A percentile compares a stretch with the other conserved stretches of the same genome.
phyloP scores from a whole-genome alignment of 257 asterid species.

The Ligustrum vulgare region DNA sequence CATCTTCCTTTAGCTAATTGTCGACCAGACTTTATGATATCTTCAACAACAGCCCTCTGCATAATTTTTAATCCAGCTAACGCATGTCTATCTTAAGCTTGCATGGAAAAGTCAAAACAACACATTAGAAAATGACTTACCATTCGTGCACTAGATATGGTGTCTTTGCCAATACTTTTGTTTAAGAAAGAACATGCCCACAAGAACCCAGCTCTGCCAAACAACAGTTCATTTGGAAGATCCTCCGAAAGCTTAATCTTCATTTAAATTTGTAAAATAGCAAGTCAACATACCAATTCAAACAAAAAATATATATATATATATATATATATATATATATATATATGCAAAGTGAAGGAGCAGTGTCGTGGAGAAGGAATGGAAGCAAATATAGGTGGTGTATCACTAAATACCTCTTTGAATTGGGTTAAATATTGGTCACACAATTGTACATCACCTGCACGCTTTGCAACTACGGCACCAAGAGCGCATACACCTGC shows the following conservation, averaged over 20 bases:
- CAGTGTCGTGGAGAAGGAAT: neutral
- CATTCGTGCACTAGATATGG: slow-evolving; percentile 50
- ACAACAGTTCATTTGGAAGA: slow-evolving; percentile 64
- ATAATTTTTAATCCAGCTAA: slow-evolving; percentile 7
- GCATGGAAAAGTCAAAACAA: slow-evolving; percentile 16
- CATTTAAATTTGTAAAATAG: neutral
- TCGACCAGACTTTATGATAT: slow-evolving; percentile 59
- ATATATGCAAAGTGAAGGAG: neutral
- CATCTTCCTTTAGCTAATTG: slow-evolving; percentile 50
- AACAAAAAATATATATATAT: too few relatives aligned
- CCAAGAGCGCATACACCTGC: slow-evolving; percentile 85
- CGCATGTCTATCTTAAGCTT: slow-evolving; percentile 12
- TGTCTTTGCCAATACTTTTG: slow-evolving; percentile 52
- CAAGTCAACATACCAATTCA: neutral
- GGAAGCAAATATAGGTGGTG: neutral
- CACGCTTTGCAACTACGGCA: slow-evolving; percentile 68
- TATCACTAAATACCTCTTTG: slow-evolving; percentile 43
- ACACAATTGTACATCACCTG: slow-evolving; percentile 51
- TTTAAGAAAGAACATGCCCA: slow-evolving; percentile 80
- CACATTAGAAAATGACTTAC: slow-evolving; percentile 33
- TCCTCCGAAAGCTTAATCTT: slow-evolving; percentile 68
- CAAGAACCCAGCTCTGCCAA: slow-evolving; percentile 77
- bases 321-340: too few relatives aligned
- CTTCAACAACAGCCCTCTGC: slow-evolving; percentile 60
- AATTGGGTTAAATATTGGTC: slow-evolving; percentile 48